Evolutionary conservation across 345 rosid species (phyloP).

Genomic region (Euphorbia peplus): DNA sequence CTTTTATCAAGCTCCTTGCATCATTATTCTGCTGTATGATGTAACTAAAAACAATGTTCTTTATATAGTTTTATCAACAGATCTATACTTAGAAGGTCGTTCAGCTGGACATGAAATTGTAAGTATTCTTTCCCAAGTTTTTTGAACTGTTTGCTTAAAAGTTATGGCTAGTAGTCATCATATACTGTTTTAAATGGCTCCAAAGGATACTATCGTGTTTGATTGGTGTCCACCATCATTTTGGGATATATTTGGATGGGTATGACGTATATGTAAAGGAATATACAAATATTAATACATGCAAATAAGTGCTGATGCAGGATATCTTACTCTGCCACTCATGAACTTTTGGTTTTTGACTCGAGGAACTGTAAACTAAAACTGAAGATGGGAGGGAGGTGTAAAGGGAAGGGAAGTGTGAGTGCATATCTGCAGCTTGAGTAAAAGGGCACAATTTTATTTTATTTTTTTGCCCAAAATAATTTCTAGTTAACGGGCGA

Average conservation of each 20-base stretch:
- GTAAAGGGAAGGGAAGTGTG: neutral
- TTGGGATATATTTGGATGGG: neutral
- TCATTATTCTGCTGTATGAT: conserved; percentile 13
- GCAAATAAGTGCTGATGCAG: neutral
- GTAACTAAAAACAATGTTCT: conserved; percentile 7
- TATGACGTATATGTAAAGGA: neutral
- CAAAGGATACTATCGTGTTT: neutral
- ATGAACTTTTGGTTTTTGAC: neutral
- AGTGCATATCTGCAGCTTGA: neutral
- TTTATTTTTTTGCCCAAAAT: neutral
- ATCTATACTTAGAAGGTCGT: conserved; percentile 20
- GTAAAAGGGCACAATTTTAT: neutral
- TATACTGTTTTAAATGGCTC: neutral
- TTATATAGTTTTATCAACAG: conserved; percentile 27
- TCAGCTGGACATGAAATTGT: conserved; percentile 36
- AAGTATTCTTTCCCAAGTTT: conserved; percentile 17
- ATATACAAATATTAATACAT: neutral
- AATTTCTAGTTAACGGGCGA: neutral
- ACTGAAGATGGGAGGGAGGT: neutral
- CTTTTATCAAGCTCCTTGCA: neutral
- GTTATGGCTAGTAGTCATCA: neutral
- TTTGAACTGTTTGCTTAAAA: no score
- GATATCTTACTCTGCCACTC: neutral
- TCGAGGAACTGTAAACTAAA: neutral
- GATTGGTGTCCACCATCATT: neutral